Conservation (phyloP, 331 rosid genomes). For the Malus hybrid region DNA sequence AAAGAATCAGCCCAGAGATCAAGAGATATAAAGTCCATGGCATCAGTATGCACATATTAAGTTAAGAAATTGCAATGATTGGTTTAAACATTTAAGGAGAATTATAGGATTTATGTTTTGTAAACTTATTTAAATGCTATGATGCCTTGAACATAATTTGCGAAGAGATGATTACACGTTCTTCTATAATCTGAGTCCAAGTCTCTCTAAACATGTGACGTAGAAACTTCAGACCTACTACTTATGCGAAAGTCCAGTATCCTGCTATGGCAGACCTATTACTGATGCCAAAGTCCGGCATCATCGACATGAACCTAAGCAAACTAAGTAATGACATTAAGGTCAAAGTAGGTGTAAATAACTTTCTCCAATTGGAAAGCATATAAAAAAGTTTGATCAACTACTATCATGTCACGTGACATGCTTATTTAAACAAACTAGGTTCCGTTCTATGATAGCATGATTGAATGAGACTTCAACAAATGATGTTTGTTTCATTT, state of each 20-base stretch:
- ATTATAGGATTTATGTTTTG: not conserved
- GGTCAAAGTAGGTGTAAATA: not conserved
- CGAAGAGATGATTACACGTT: not conserved
- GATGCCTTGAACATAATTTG: not conserved
- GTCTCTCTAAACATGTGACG: not conserved
- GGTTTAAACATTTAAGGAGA: not conserved
- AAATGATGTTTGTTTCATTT: not conserved
- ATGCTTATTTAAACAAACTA: slow-evolving; percentile 5
- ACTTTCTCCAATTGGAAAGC: slow-evolving; percentile 2
- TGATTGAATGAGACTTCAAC: slow-evolving; percentile 11
- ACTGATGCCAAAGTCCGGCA: not conserved
- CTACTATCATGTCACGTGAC: slow-evolving; percentile 15
- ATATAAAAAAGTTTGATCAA: not conserved
- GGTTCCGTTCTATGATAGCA: not conserved
- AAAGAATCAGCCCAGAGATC: slow-evolving; percentile 18
- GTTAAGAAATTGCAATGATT: not conserved
- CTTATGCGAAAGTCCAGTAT: not conserved
- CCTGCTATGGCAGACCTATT: not conserved
- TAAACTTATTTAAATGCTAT: not conserved
- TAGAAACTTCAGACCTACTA: not conserved
- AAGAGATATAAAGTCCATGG: slow-evolving; percentile 4
- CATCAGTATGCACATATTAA: not conserved
- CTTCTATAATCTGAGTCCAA: not conserved
- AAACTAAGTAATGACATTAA: not conserved
- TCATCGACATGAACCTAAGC: not conserved